Percentiles rank a stretch among this genome's conserved stretches.
Evolutionary conservation across 805 yeast species (phyloP).

Genomic region (Wickerhamomyces strasburgensis): DNA sequence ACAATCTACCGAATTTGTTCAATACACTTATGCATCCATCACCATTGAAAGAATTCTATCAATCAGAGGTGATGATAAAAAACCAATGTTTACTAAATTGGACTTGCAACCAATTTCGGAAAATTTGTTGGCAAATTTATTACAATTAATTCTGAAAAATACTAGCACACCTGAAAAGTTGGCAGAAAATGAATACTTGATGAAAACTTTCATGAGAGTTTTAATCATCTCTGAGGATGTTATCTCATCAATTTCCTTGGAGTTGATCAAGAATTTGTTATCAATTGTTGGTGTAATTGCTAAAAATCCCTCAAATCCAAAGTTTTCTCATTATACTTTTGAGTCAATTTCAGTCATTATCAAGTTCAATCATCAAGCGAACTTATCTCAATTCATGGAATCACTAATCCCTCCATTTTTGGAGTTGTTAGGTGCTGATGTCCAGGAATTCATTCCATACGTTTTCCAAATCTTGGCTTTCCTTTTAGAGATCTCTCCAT

Average conservation of each 20-base stretch:
- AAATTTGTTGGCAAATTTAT: conserved; percentile 59
- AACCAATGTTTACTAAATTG: conserved; percentile 59
- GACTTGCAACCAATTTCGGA: conserved; percentile 66
- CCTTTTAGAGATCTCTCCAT: conserved; percentile 59
- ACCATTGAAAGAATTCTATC: conserved; percentile 86
- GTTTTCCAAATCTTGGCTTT: conserved; percentile 85
- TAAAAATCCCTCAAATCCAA: conserved; percentile 92
- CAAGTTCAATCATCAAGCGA: conserved; percentile 39
- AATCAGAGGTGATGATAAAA: conserved; percentile 54
- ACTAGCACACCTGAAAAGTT: conserved; percentile 77
- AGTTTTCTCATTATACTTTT: conserved; percentile 84
- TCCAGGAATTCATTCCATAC: conserved; percentile 92
- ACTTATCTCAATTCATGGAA: conserved; percentile 31
- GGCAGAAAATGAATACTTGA: conserved; percentile 91
- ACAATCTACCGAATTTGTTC: conserved; percentile 63
- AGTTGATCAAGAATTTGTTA: conserved; percentile 58
- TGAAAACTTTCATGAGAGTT: conserved; percentile 84
- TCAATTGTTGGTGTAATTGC: conserved; percentile 65
- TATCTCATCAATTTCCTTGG: conserved; percentile 40
- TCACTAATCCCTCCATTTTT: conserved; percentile 64
- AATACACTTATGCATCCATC: conserved; percentile 89
- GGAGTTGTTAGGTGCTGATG: conserved; percentile 68
- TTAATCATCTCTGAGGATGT: conserved; percentile 67
- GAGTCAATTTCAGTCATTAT: conserved; percentile 80
- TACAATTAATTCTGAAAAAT: conserved; percentile 57